phyloP scores from a whole-genome alignment of 257 asterid genomes.

The Solanum stenotomum region DNA sequence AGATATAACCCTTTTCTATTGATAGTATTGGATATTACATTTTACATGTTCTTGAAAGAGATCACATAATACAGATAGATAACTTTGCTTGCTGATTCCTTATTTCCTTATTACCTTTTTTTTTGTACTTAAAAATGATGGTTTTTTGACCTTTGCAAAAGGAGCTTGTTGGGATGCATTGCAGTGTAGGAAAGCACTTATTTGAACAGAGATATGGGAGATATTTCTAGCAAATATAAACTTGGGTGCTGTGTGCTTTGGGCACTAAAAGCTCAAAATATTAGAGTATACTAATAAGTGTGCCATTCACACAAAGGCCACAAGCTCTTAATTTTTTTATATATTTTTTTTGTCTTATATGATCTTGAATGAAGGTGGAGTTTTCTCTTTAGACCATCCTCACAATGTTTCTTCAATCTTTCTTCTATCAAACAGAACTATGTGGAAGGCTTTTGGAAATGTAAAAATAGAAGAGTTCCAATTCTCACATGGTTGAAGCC shows the following conservation, averaged over 20 bases:
- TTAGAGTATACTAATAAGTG: constrained; percentile 28
- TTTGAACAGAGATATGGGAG: neutral
- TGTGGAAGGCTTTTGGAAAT: neutral
- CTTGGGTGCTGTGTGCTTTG: constrained; percentile 36
- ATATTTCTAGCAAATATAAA: neutral
- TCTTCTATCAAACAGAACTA: neutral
- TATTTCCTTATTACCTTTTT: neutral
- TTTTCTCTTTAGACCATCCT: neutral
- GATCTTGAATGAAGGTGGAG: neutral
- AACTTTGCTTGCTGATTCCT: neutral
- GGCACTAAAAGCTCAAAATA: constrained; percentile 15
- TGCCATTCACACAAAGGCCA: constrained; percentile 14
- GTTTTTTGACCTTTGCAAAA: neutral
- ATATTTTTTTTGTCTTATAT: neutral
- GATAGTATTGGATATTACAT: neutral
- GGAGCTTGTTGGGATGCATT: constrained; percentile 13
- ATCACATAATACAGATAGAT: neutral
- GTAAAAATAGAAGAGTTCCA: neutral
- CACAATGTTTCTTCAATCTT: neutral
- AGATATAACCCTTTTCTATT: neutral
- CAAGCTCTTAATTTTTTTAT: neutral
- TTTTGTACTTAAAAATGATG: neutral
- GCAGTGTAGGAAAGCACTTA: constrained; percentile 22
- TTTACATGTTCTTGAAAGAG: neutral
- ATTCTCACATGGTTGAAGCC: neutral